phyloP scores from a whole-genome alignment of 1,139 yeast species.

The Geotrichum cucujoidarum region DNA sequence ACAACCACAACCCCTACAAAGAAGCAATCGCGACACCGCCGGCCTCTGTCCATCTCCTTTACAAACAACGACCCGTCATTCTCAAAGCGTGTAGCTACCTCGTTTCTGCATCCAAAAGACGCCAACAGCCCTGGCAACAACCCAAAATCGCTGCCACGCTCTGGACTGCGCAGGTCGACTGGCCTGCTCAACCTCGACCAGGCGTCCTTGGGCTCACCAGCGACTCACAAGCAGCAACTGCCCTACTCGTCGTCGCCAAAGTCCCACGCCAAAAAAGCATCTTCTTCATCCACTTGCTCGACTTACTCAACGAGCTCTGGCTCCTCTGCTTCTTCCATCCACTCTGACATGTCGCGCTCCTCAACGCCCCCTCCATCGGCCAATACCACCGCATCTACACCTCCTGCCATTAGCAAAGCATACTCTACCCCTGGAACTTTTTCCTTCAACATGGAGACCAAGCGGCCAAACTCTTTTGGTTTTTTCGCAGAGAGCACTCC shows the following conservation, averaged over 20 bases:
- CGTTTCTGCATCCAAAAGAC: conserved; percentile 4
- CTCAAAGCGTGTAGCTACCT: conserved; percentile 14
- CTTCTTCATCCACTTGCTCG: conserved; percentile 24
- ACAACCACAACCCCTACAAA: neutral
- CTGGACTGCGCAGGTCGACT: conserved; percentile 37
- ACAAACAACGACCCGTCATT: conserved; percentile 7
- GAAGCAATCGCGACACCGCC: neutral
- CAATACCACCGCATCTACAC: neutral
- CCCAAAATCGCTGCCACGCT: neutral
- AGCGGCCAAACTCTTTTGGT: conserved; percentile 12
- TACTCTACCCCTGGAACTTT: neutral
- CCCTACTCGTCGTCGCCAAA: conserved; percentile 10
- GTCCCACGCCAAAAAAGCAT: conserved; percentile 4
- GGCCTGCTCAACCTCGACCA: conserved; percentile 41
- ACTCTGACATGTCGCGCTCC: conserved; percentile 9
- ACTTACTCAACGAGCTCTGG: conserved; percentile 18
- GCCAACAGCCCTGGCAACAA: neutral
- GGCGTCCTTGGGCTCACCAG: conserved; percentile 31
- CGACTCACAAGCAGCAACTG: conserved; percentile 12
- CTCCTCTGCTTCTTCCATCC: conserved; percentile 17
- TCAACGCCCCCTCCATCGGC: neutral
- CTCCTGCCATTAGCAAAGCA: neutral
- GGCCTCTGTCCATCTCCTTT: conserved; percentile 11
- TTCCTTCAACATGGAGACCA: conserved; percentile 5
- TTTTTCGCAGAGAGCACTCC: neutral